Percentiles rank a stretch among this genome's conserved stretches.
phyloP scores from a whole-genome alignment of 169 alveolate species.

The Miamiensis avidus region DNA sequence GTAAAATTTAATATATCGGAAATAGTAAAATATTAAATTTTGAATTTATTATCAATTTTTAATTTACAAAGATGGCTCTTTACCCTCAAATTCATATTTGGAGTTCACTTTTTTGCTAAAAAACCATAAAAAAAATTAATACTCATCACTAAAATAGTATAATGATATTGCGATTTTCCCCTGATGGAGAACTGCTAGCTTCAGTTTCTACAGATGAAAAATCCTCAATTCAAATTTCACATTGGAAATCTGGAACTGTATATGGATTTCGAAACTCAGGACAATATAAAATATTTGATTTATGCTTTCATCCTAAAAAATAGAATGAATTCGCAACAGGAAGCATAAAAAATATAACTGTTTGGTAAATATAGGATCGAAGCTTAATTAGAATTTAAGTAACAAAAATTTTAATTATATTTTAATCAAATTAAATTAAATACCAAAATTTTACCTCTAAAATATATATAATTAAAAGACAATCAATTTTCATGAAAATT shows the following conservation, averaged over 20 bases:
- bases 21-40: too few species aligned
- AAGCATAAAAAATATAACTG: background rate
- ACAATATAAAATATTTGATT: background rate
- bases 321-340: background rate
- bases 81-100: background rate
- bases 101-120: background rate
- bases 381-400: background rate
- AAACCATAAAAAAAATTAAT: too few species aligned
- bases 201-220: background rate
- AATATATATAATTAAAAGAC: background rate
- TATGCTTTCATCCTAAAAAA: background rate
- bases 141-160: background rate
- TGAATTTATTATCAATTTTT: too few species aligned
- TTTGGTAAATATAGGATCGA: background rate
- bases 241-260: background rate
- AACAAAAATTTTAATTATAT: too few species aligned
- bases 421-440: background rate
- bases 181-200: background rate
- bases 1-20: background rate
- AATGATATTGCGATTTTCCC: background rate
- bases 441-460: background rate
- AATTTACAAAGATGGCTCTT: too few species aligned
- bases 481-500: background rate
- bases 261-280: background rate
- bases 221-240: background rate